phyloP scores from a whole-genome alignment of 768 basidiomycete genomes.

The Hydnomerulius pinastri region DNA sequence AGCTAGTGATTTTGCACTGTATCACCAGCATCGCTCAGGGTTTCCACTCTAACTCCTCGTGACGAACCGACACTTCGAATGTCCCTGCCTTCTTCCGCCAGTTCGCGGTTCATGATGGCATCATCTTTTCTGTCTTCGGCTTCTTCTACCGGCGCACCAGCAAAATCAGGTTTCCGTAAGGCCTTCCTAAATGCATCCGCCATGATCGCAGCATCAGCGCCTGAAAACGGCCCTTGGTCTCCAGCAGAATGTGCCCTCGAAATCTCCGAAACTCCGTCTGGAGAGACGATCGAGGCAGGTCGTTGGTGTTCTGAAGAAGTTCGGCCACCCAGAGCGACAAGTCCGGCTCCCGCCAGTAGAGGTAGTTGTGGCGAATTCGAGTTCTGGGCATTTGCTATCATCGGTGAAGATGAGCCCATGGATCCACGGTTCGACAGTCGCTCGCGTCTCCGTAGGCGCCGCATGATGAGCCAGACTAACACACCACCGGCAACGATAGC shows the following conservation, averaged over 20 bases:
- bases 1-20: constrained; percentile 48
- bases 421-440: constrained; percentile 63
- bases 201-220: constrained; percentile 89
- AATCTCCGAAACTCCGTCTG: constrained; percentile 75
- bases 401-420: constrained; percentile 79
- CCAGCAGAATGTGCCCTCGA: constrained; percentile 61
- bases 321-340: constrained; percentile 35
- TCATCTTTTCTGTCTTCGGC: constrained; percentile 44
- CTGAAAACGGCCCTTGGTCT: constrained; percentile 73
- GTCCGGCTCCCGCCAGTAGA: constrained; percentile 38
- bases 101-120: constrained; percentile 59
- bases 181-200: constrained; percentile 90
- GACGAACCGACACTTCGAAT: constrained; percentile 82
- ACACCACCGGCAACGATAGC: constrained; percentile 72
- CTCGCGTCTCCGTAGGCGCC: constrained; percentile 59
- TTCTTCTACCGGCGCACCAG: constrained; percentile 68
- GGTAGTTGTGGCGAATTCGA: constrained; percentile 48
- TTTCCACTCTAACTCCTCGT: constrained; percentile 78
- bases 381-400: constrained; percentile 68
- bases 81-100: constrained; percentile 89
- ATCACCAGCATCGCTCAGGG: constrained; percentile 55
- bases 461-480: constrained; percentile 72
- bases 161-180: constrained; percentile 87
- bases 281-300: constrained; percentile 46
- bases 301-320: constrained; percentile 34